Percentiles rank a stretch among this genome's conserved stretches.
phyloP scores from a whole-genome alignment of 192 early-diverging fungal genomes.

The Rhizophlyctis rosea region DNA sequence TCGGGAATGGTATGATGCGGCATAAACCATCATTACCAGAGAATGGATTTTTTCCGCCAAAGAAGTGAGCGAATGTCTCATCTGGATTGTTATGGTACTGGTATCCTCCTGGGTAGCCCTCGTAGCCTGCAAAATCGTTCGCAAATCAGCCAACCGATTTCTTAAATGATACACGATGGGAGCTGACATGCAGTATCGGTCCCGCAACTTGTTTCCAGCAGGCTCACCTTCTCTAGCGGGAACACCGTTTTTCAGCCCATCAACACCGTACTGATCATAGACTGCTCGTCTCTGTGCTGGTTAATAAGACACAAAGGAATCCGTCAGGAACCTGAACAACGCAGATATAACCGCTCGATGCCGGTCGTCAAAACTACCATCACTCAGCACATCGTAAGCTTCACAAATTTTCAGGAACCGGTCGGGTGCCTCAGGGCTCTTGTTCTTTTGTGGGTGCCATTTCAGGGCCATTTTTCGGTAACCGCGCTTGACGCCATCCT shows the following conservation, averaged over 20 bases:
- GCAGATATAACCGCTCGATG: conserved; percentile 2
- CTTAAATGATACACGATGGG: neutral
- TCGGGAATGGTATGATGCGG: neutral
- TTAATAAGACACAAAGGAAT: neutral
- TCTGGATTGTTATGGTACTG: conserved; percentile 49
- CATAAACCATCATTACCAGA: conserved; percentile 29
- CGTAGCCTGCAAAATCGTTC: conserved; percentile 29
- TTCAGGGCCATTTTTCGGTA: conserved; percentile 67
- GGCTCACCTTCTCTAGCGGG: conserved; percentile 38
- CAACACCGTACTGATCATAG: conserved; percentile 55
- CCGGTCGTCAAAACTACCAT: conserved; percentile 23
- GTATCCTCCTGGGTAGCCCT: conserved; percentile 48
- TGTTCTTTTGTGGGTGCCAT: conserved; percentile 52
- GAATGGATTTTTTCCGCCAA: conserved; percentile 57
- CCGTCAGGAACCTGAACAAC: no score
- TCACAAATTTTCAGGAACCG: conserved; percentile 42
- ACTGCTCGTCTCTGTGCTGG: conserved; percentile 46
- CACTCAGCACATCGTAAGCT: conserved; percentile 46
- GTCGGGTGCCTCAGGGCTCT: conserved; percentile 36
- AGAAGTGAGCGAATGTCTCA: conserved; percentile 48
- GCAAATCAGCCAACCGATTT: neutral
- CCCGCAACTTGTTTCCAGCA: neutral
- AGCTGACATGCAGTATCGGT: neutral
- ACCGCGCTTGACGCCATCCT: conserved; percentile 59
- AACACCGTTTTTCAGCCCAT: conserved; percentile 51